Conservation (phyloP, 257 asterid genomes). For the Gentiana dahurica region DNA sequence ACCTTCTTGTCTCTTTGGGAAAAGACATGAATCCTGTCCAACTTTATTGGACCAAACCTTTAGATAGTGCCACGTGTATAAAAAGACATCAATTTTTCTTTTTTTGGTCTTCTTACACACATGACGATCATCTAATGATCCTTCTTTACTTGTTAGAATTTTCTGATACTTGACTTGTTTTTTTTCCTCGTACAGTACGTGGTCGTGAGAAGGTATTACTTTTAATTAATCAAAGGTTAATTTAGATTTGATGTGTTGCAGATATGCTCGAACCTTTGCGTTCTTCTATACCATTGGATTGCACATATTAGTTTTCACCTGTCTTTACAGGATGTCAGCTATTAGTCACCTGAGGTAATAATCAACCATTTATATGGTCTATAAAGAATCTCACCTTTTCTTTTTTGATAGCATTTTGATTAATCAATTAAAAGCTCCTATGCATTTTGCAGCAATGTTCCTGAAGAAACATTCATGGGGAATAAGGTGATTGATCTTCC, state of each 20-base stretch:
- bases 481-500: conserved; percentile 60
- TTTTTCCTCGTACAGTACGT: too few species aligned
- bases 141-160: too few species aligned
- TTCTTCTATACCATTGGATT: conserved; percentile 94
- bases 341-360: conserved; percentile 78
- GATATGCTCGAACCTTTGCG: conserved; percentile 87
- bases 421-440: too few species aligned
- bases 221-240: not conserved
- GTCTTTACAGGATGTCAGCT: conserved; percentile 97
- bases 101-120: too few species aligned
- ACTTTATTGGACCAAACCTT: too few species aligned
- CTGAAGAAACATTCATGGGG: conserved; percentile 42
- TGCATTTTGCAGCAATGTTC: conserved; percentile 61
- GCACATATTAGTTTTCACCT: conserved; percentile 91
- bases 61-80: too few species aligned
- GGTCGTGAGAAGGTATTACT: too few species aligned
- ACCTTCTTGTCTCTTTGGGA: too few species aligned
- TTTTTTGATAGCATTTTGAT: not conserved
- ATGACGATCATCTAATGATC: too few species aligned
- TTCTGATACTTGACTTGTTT: too few species aligned
- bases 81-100: too few species aligned
- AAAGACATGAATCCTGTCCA: too few species aligned
- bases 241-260: conserved; percentile 19
- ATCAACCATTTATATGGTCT: not conserved
- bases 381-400: not conserved